phyloP scores from a whole-genome alignment of 139 green algal genomes.

The Spirogloea muscicola region DNA sequence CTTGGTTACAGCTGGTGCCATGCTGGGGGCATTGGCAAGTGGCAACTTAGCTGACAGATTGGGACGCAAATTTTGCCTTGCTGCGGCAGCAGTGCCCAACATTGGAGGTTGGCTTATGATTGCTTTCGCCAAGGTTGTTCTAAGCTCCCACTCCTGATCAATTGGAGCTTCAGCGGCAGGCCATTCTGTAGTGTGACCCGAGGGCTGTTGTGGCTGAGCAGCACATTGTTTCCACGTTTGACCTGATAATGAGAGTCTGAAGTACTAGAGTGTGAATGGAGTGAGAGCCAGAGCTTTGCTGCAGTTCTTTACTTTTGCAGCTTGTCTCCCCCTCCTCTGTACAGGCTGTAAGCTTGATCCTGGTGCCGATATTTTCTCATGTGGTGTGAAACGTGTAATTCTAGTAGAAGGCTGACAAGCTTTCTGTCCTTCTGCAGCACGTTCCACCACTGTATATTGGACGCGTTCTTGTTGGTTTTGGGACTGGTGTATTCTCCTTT shows the following conservation, averaged over 20 bases:
- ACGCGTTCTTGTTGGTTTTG: conserved; percentile 17
- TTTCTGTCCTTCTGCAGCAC: conserved; percentile 19
- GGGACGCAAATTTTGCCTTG: conserved; percentile 16
- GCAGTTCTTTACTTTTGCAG: not conserved
- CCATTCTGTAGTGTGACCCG: too few species aligned
- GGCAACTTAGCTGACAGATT: conserved; percentile 26
- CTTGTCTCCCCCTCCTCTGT: not conserved
- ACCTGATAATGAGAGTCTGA: too few species aligned
- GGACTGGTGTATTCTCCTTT: conserved; percentile 35
- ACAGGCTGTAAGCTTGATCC: not conserved
- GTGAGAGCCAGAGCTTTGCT: not conserved
- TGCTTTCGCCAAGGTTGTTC: conserved; percentile 14
- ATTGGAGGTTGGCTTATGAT: conserved; percentile 7
- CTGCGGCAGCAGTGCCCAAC: conserved; percentile 1
- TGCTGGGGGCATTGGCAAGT: conserved; percentile 17
- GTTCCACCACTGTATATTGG: conserved; percentile 9
- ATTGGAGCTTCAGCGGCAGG: too few species aligned
- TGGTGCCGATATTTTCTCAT: not conserved
- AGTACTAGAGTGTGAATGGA: too few species aligned
- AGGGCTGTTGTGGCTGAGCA: not conserved
- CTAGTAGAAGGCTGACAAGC: not conserved
- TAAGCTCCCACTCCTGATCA: not conserved
- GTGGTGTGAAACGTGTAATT: not conserved
- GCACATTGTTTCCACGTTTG: not conserved
- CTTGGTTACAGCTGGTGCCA: conserved; percentile 40